Evolutionary conservation across 2,329 filamentous ascomycete species (phyloP).

Genomic region (Scorias spongiosa): DNA sequence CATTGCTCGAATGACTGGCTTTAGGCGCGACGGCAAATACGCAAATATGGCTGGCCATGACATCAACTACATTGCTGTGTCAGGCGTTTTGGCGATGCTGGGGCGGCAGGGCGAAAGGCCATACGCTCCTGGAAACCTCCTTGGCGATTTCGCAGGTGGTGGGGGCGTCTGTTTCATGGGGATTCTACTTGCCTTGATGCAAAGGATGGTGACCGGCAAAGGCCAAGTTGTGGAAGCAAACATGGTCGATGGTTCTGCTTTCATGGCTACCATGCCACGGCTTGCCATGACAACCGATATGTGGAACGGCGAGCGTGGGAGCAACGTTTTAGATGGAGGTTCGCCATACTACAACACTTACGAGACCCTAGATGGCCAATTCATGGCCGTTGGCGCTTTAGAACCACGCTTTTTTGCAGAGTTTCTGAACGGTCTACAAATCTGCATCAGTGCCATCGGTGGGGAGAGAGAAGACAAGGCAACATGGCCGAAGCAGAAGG

Average conservation of each 20-base stretch:
- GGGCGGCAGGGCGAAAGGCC: conserved; percentile 56
- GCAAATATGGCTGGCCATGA: conserved; percentile 82
- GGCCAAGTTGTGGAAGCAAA: conserved; percentile 91
- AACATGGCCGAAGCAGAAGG: conserved; percentile 53
- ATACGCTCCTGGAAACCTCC: conserved; percentile 64
- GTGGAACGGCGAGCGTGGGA: conserved; percentile 51
- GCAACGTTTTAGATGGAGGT: conserved; percentile 69
- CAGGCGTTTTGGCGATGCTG: conserved; percentile 62
- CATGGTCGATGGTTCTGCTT: conserved; percentile 83
- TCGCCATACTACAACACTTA: conserved; percentile 85
- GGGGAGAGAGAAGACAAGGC: conserved; percentile 41
- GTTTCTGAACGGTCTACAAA: conserved; percentile 51
- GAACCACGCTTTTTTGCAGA: conserved; percentile 71
- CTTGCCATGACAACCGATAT: conserved; percentile 47
- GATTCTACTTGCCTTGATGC: conserved; percentile 63
- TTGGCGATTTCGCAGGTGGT: conserved; percentile 85
- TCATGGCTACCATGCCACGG: conserved; percentile 64
- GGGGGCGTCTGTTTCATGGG: conserved; percentile 71
- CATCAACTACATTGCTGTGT: conserved; percentile 90
- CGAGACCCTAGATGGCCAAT: conserved; percentile 62
- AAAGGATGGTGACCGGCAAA: conserved; percentile 44
- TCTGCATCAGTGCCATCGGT: conserved; percentile 30
- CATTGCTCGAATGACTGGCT: conserved; percentile 77
- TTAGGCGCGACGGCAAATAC: conserved; percentile 75
- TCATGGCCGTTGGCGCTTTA: conserved; percentile 74